A percentile compares a stretch with the other conserved stretches of the same genome.
These are phyloP conservation scores for Aphanomyces euteiches DNA, from an alignment of 352 stramenopile species.

Conservation along the genomic window DNA sequence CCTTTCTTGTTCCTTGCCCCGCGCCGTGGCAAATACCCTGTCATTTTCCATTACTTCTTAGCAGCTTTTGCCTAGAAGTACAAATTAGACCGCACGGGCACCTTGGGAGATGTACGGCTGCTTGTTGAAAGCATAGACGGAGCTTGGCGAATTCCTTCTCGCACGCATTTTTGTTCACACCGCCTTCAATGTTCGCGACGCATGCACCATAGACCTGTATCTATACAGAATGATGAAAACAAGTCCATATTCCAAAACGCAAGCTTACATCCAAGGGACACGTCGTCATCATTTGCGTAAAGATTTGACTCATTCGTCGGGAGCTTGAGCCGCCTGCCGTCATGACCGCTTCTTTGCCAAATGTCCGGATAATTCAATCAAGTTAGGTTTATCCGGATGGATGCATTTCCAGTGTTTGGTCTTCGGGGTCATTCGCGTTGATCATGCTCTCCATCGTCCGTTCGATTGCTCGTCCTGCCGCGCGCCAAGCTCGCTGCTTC, in stretches of 20 bases:
- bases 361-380: constrained; percentile 1
- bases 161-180: constrained; percentile 49
- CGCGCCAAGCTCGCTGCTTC: background rate
- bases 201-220: constrained; percentile 79
- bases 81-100: background rate
- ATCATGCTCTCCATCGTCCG: background rate
- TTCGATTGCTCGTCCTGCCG: background rate
- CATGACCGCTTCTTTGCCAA: background rate
- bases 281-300: constrained; percentile 61
- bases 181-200: constrained; percentile 58
- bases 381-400: background rate
- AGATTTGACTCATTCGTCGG: constrained; percentile 61
- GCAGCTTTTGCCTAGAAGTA: constrained; percentile 19
- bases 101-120: constrained; percentile 8
- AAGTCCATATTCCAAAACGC: background rate
- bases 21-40: no score
- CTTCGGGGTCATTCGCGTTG: background rate
- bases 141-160: constrained; percentile 74
- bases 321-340: constrained; percentile 15
- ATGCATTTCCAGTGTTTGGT: background rate
- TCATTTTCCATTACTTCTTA: constrained; percentile 3
- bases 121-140: constrained; percentile 57
- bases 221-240: constrained; percentile 32
- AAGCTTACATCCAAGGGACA: constrained; percentile 58
- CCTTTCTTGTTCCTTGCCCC: background rate